Evolutionary conservation across 768 basidiomycete genomes (phyloP).

Genomic region (Pleurotus tuoliensis): DNA sequence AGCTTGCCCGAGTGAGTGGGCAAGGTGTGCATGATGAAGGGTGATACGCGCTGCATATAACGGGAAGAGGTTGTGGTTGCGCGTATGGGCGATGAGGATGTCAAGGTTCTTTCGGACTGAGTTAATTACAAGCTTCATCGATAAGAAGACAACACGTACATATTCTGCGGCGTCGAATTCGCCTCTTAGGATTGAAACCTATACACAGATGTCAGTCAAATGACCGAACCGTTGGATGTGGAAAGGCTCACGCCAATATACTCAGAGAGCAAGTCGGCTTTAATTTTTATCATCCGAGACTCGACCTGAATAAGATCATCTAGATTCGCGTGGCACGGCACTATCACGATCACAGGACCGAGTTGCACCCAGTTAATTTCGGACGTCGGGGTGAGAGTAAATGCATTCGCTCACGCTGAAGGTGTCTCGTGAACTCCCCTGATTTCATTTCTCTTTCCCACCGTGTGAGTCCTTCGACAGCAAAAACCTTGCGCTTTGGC

Average conservation of each 20-base stretch:
- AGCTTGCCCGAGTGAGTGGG: conserved; percentile 56
- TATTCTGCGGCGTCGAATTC: conserved; percentile 63
- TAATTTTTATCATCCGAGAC: conserved; percentile 51
- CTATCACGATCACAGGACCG: conserved; percentile 24
- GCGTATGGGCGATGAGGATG: conserved; percentile 56
- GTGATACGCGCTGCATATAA: conserved; percentile 59
- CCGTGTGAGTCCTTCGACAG: conserved; percentile 53
- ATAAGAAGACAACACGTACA: conserved; percentile 29
- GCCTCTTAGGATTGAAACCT: conserved; percentile 66
- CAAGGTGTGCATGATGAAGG: conserved; percentile 68
- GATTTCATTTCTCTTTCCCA: conserved; percentile 40
- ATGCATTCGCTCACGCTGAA: conserved; percentile 28
- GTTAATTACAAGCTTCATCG: background rate
- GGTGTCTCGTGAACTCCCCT: conserved; percentile 25
- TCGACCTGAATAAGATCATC: conserved; percentile 48
- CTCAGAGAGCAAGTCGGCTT: conserved; percentile 71
- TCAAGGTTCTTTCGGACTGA: conserved; percentile 31
- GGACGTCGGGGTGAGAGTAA: background rate
- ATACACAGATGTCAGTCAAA: background rate
- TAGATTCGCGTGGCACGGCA: conserved; percentile 51
- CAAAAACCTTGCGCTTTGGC: conserved; percentile 70
- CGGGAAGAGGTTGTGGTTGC: conserved; percentile 52
- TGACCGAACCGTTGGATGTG: background rate
- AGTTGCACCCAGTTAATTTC: no score
- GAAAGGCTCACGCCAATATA: conserved; percentile 49